Evolutionary conservation across 78 protist species (phyloP).

Genomic region (Polysphondylium violaceum): DNA sequence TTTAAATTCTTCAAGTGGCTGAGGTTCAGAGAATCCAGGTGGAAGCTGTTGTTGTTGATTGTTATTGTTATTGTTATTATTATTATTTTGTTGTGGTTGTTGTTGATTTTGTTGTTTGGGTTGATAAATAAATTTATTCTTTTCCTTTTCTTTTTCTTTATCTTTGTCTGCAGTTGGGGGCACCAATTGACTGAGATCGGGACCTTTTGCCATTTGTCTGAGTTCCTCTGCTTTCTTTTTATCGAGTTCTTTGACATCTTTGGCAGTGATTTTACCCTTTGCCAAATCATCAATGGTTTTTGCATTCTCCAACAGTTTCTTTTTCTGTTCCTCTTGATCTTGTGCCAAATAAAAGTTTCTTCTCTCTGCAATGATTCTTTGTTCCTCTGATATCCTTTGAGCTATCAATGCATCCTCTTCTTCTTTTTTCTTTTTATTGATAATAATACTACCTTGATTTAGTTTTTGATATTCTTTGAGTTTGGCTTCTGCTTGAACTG

Average conservation of each 20-base stretch:
- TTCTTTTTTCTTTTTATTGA: conserved; percentile 31
- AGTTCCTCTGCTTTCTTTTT: conserved; percentile 23
- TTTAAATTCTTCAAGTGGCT: conserved; percentile 36
- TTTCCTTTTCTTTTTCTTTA: not conserved
- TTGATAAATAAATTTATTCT: conserved; percentile 11
- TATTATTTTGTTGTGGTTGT: conserved; percentile 15
- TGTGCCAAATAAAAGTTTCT: conserved; percentile 10
- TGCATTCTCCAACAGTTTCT: not conserved
- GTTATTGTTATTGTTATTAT: conserved; percentile 2
- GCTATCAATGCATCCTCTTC: conserved; percentile 36
- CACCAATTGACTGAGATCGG: not conserved
- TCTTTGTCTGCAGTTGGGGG: conserved; percentile 10
- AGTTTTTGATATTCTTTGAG: conserved; percentile 46
- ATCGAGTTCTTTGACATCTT: conserved; percentile 48
- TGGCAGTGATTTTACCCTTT: conserved; percentile 62
- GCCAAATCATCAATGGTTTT: conserved; percentile 69
- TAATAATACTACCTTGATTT: conserved; percentile 48
- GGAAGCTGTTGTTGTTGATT: conserved; percentile 20
- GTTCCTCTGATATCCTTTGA: conserved; percentile 12
- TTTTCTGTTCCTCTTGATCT: conserved; percentile 28
- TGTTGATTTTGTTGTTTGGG: conserved; percentile 11
- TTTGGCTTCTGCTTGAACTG: not conserved
- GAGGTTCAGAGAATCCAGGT: conserved; percentile 14
- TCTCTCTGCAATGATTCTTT: not conserved
- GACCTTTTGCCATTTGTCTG: not conserved